Conservation (phyloP, 805 yeast genomes). For the Hanseniaspora taiwanica region DNA sequence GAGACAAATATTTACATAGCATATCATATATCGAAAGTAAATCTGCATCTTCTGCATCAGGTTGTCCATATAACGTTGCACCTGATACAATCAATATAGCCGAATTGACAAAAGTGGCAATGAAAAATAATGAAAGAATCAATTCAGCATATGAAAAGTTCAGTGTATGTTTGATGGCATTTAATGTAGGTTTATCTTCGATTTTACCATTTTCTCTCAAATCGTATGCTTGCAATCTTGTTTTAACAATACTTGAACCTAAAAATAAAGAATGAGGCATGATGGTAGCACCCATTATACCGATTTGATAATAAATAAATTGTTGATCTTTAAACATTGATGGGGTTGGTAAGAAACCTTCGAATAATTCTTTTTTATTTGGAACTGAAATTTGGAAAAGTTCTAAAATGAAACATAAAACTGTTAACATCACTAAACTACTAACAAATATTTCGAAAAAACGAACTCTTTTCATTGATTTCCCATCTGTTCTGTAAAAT, state of each 20-base stretch:
- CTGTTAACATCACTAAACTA: conserved; percentile 64
- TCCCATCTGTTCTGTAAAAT: conserved; percentile 70
- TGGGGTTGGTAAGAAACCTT: conserved; percentile 51
- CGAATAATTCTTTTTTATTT: conserved; percentile 45
- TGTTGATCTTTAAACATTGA: conserved; percentile 32
- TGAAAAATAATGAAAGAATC: conserved; percentile 52
- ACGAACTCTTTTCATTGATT: conserved; percentile 65
- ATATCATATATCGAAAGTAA: conserved; percentile 66
- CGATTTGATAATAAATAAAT: conserved; percentile 55
- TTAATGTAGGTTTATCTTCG: conserved; percentile 38
- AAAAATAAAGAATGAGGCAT: conserved; percentile 85
- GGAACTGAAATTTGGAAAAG: conserved; percentile 64
- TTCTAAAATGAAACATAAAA: conserved; percentile 67
- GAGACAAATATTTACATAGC: conserved; percentile 56
- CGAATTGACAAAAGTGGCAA: conserved; percentile 81
- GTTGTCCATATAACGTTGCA: conserved; percentile 57
- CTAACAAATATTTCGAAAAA: conserved; percentile 76
- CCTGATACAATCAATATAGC: conserved; percentile 89
- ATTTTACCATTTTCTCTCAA: conserved; percentile 26
- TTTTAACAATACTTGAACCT: conserved; percentile 80
- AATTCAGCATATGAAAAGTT: conserved; percentile 63
- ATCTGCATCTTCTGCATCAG: conserved; percentile 66
- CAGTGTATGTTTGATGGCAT: conserved; percentile 62
- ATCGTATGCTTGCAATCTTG: conserved; percentile 67
- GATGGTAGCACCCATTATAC: conserved; percentile 84